These are phyloP conservation scores for Gaertneriomyces semiglobifer DNA, from an alignment of 192 early-diverging fungal species.

Conservation along the genomic window DNA sequence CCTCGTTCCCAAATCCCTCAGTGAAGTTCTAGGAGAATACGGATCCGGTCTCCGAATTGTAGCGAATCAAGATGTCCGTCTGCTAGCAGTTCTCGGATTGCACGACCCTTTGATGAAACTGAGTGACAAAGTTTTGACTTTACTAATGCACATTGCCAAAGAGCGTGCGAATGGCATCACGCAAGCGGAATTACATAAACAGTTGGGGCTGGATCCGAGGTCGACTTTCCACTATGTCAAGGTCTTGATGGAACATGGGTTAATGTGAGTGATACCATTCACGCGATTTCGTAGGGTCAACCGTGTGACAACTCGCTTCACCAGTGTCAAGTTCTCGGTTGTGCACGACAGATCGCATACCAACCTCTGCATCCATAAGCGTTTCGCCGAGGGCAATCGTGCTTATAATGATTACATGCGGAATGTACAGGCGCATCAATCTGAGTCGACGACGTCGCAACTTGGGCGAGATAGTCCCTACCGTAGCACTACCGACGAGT, in stretches of 20 bases:
- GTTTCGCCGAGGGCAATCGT: conserved; percentile 48
- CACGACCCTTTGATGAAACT: conserved; percentile 32
- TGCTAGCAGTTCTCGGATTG: conserved; percentile 37
- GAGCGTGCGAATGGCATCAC: conserved; percentile 49
- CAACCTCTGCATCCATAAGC: conserved; percentile 54
- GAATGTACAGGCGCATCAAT: background rate
- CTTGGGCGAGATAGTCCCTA: no score
- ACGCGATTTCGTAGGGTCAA: background rate
- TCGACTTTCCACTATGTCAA: conserved; percentile 64
- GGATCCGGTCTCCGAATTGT: conserved; percentile 28
- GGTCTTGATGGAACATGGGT: conserved; percentile 38
- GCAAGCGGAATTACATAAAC: conserved; percentile 56
- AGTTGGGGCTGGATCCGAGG: conserved; percentile 54
- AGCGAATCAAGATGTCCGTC: conserved; percentile 22
- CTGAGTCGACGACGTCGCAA: no score
- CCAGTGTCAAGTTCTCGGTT: conserved; percentile 64
- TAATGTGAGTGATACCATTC: conserved; percentile 44
- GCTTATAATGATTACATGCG: conserved; percentile 47
- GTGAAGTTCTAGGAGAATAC: background rate
- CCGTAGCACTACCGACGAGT: no score
- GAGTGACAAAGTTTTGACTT: conserved; percentile 26
- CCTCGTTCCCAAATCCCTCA: no score
- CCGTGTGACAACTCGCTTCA: background rate
- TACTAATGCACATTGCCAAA: conserved; percentile 46
- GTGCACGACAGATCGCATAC: conserved; percentile 54